phyloP scores from a whole-genome alignment of 352 stramenopile species.

The Pythium vanterpoolii region DNA sequence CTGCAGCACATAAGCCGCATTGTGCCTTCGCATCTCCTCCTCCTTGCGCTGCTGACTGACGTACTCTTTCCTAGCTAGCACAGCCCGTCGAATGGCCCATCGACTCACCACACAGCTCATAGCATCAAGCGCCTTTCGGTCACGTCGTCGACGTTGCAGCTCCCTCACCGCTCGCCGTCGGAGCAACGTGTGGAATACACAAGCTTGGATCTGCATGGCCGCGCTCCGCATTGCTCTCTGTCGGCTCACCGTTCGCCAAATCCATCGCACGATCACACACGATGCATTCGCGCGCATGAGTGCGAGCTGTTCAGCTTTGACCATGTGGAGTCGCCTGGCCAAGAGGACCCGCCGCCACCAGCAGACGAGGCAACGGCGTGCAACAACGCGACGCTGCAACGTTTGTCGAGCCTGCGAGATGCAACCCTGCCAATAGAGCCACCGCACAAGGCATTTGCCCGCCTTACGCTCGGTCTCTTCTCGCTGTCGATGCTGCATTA shows the following conservation, averaged over 20 bases:
- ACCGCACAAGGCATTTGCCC: background rate
- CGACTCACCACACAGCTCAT: background rate
- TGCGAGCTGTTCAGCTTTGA: background rate
- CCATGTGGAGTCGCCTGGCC: background rate
- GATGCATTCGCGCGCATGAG: background rate
- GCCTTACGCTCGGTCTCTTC: background rate
- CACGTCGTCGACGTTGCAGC: background rate
- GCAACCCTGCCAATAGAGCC: background rate
- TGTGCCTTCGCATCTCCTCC: background rate
- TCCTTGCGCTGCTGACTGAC: background rate
- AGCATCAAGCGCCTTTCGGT: background rate
- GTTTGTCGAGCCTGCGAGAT: background rate
- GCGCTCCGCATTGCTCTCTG: background rate
- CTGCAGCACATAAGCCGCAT: constrained; percentile 19
- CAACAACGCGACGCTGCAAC: background rate
- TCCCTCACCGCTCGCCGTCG: background rate
- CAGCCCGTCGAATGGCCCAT: background rate
- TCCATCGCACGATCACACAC: background rate
- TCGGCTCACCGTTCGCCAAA: background rate
- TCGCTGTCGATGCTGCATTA: background rate
- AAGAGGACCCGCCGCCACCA: constrained; percentile 9
- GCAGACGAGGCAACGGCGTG: constrained; percentile 1
- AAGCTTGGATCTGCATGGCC: background rate
- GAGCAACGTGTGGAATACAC: background rate
- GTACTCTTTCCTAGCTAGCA: background rate